These are phyloP conservation scores for Marchantia polymorpha DNA, from an alignment of 225 moss, liverwort and hornwort species.

Conservation along the genomic window DNA sequence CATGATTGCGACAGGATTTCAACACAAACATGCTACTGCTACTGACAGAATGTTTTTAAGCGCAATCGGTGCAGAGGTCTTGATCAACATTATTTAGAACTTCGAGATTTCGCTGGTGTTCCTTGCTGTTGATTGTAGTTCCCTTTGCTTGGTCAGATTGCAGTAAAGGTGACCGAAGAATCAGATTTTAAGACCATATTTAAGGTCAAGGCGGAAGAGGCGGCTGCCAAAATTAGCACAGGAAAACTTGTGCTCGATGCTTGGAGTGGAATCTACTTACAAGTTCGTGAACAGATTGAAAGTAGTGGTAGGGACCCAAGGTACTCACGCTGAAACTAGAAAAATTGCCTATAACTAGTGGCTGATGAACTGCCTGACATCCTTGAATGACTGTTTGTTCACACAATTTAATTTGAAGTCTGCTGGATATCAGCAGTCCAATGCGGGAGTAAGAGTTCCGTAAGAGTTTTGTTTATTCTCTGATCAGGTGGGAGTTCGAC, in stretches of 20 bases:
- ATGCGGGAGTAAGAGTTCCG: background rate
- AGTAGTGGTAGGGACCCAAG: slow-evolving; percentile 78
- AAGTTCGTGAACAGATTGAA: slow-evolving; percentile 86
- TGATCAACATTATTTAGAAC: too few species aligned
- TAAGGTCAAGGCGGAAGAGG: slow-evolving; percentile 42
- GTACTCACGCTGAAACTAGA: slow-evolving; percentile 24
- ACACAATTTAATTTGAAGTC: background rate
- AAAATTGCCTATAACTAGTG: background rate
- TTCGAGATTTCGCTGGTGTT: background rate
- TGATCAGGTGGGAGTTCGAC: slow-evolving; percentile 88
- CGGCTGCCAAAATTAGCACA: slow-evolving; percentile 48
- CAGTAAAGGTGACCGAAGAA: slow-evolving; percentile 67
- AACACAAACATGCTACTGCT: too few species aligned
- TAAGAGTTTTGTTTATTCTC: background rate
- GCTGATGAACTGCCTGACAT: background rate
- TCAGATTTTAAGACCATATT: slow-evolving; percentile 60
- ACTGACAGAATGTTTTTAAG: too few species aligned
- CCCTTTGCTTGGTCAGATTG: slow-evolving; percentile 47
- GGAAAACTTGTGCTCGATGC: slow-evolving; percentile 59
- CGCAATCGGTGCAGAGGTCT: too few species aligned
- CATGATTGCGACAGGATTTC: too few species aligned
- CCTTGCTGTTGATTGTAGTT: background rate
- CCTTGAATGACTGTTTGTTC: background rate
- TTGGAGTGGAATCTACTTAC: slow-evolving; percentile 77
- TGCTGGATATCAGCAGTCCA: background rate